Conservation (phyloP, 140 eudicot genomes). For the Anethum foeniculum region DNA sequence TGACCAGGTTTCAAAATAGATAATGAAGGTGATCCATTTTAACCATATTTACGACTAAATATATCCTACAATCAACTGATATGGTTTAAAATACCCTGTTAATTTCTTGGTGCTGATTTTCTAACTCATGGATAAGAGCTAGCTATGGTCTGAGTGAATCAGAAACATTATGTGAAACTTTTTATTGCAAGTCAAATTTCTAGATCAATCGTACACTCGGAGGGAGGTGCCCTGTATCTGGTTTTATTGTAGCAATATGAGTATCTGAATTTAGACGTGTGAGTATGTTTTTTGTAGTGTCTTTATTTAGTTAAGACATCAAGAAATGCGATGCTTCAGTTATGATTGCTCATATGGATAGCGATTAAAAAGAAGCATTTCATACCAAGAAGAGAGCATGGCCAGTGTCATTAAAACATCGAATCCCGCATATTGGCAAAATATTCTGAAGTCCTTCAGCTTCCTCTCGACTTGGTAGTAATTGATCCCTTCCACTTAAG, state of each 20-base stretch:
- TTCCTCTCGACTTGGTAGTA: constrained; percentile 63
- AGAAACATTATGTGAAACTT: too few species aligned
- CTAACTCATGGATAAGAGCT: too few species aligned
- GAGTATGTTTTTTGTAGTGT: background rate
- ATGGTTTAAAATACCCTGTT: too few species aligned
- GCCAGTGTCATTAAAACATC: constrained; percentile 36
- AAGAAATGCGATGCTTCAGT: background rate
- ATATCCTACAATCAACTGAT: too few species aligned
- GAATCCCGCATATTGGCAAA: constrained; percentile 55
- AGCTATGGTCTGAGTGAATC: too few species aligned
- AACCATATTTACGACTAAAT: too few species aligned
- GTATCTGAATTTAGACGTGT: constrained; percentile 17
- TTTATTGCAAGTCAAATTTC: too few species aligned
- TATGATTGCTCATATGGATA: background rate
- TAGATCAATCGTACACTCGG: constrained; percentile 62
- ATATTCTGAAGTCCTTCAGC: constrained; percentile 51
- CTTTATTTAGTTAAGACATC: background rate
- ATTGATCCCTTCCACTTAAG: constrained; percentile 56
- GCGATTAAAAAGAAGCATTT: constrained; percentile 3
- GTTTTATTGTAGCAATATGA: constrained; percentile 66
- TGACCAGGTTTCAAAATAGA: too few species aligned
- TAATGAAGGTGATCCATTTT: too few species aligned
- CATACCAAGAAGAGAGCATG: constrained; percentile 68
- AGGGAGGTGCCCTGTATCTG: constrained; percentile 51
- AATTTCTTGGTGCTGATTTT: too few species aligned